Base-by-base conservation (phyloP, 257 asterid species). In the Coffea canephora region DNA sequence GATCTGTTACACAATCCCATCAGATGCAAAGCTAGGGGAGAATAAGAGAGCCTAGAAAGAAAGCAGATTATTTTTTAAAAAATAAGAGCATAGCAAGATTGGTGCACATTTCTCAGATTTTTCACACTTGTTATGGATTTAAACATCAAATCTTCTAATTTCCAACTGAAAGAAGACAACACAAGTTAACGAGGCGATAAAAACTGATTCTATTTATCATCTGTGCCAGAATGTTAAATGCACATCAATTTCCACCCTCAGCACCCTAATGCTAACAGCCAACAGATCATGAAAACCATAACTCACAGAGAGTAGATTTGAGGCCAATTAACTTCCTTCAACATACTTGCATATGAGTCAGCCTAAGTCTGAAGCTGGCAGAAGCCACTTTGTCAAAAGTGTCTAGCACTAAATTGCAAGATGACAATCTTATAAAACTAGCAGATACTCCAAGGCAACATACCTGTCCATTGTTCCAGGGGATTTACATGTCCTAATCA, bases 1-100 rank as follows among this genome's bases (percentile, higher is more conserved):
- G 88, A 87, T 96, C 99, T 95, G 90, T 74, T 73, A 72, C 34
- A 54, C 11, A 61, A 36, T 25, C 11, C 62, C 72, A 66, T 71
- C 77, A 77, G 21, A 57, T 52, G 39, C 41, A 31, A 52, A 67
- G 57, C 57, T 31, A 46, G 14, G 39, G 41, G 9, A 18, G 16
- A 48, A 45, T 18, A 36, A 66, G 49, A 80, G 49, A 59, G 55
- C 59, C 62, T 52, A 48, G 67, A 69, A 69, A 52, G 70, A 72
- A 13, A 73, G 36, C 55, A 57, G 65, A 36, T 57, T 1, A 55
- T 21, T 43, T 11, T 21, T 43, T 5, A 23, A 16, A 12, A 36
- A 75, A 4, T 19, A 23, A 45, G 13, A 19, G 50, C n/a, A 15
- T 77, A 16, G 8, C 59, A 43, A 43, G 36, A 57, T 21, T 21